Percentiles rank a stretch among this genome's conserved stretches.
phyloP scores from a whole-genome alignment of 2,329 filamentous ascomycete species.

The Leptosphaerulina australis region DNA sequence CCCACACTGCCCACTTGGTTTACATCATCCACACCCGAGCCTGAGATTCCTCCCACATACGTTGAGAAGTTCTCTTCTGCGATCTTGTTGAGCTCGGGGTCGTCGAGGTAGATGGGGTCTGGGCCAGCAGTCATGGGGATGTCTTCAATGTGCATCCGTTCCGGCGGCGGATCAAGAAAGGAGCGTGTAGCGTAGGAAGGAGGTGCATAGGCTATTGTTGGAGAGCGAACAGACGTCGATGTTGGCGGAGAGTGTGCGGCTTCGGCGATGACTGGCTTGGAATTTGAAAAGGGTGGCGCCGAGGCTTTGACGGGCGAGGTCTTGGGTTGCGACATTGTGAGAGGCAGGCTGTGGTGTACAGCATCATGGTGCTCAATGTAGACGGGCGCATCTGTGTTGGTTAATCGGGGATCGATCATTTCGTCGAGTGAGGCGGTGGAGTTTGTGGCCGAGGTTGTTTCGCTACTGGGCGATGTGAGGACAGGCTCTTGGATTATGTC shows the following conservation, averaged over 20 bases:
- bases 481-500: slow-evolving; percentile 39
- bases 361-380: slow-evolving; percentile 33
- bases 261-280: slow-evolving; percentile 15
- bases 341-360: slow-evolving; percentile 42
- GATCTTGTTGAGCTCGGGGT: slow-evolving; percentile 12
- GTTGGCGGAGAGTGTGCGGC: slow-evolving; percentile 20
- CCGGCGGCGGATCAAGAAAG: slow-evolving; percentile 36
- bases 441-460: slow-evolving; percentile 38
- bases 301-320: slow-evolving; percentile 33
- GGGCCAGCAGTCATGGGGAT: slow-evolving; percentile 20
- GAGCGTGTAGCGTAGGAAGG: slow-evolving; percentile 29
- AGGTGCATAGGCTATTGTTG: slow-evolving; percentile 14
- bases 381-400: slow-evolving; percentile 17
- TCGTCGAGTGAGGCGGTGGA: slow-evolving; percentile 42
- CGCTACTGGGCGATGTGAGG: slow-evolving; percentile 40
- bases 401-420: slow-evolving; percentile 42
- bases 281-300: slow-evolving; percentile 21
- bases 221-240: slow-evolving; percentile 17
- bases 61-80: slow-evolving; percentile 38
- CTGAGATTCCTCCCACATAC: slow-evolving; percentile 45
- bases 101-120: slow-evolving; percentile 32
- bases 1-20: slow-evolving; percentile 45
- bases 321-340: slow-evolving; percentile 29
- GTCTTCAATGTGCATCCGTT: slow-evolving; percentile 21
- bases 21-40: slow-evolving; percentile 43